These are phyloP conservation scores for Primulina huaijiensis DNA, from an alignment of 257 asterid species.

Conservation along the genomic window DNA sequence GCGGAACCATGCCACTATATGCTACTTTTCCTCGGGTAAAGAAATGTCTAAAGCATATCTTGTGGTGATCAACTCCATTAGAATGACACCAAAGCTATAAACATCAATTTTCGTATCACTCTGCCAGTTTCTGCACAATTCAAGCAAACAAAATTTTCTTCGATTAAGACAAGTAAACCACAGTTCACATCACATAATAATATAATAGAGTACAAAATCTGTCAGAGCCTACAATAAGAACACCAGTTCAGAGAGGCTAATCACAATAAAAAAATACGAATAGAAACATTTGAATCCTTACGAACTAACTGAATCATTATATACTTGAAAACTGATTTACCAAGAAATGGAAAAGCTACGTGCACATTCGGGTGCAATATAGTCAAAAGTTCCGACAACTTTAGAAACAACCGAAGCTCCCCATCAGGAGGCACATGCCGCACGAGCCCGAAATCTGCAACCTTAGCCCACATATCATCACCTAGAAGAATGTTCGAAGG, in stretches of 20 bases:
- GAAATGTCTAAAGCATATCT: conserved; percentile 61
- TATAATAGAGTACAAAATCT: not conserved
- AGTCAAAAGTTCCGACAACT: conserved; percentile 88
- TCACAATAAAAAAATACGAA: not conserved
- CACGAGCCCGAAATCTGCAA: conserved; percentile 87
- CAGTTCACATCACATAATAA: not conserved
- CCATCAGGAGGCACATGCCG: conserved; percentile 80
- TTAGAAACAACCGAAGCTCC: conserved; percentile 69
- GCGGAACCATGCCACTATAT: conserved; percentile 81
- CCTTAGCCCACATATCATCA: conserved; percentile 91
- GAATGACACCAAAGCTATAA: conserved; percentile 73
- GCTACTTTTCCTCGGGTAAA: conserved; percentile 61
- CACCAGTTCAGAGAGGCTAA: not conserved
- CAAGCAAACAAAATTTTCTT: not conserved
- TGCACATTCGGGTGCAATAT: conserved; percentile 86
- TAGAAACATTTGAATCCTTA: not conserved
- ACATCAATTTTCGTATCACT: conserved; percentile 81
- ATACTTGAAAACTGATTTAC: not conserved
- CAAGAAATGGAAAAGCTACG: conserved; percentile 25
- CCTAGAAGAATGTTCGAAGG: conserved; percentile 59
- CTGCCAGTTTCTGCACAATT: conserved; percentile 63
- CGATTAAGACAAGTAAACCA: not conserved
- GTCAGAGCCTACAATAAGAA: not conserved
- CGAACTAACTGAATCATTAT: not conserved
- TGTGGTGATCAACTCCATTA: conserved; percentile 81